Base-by-base conservation (phyloP, 805 yeast species). In the Spathaspora gorwiae region DNA sequence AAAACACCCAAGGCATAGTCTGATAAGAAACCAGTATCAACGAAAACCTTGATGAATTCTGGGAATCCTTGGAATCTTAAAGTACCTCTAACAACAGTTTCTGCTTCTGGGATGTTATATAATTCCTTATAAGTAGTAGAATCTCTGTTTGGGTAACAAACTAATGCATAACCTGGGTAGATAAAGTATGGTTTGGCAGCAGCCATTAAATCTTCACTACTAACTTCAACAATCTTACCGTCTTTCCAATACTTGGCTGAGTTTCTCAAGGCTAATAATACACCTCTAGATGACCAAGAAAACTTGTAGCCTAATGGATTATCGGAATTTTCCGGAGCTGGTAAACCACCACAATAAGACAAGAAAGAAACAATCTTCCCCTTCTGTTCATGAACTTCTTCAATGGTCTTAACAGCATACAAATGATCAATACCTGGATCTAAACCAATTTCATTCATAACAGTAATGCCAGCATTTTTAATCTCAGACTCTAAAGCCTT, bases 231-330 rank as follows among this genome's bases (percentile, higher is more conserved):
- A 54, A 88, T 69, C 63, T 88, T 68, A 61, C 97, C 97, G 62
- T 89, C 84, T 70, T 84, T 73, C 80, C 84, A 92, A 76, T 82
- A 92, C 58, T 81, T 82, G 52, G 98, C 99, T 51, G 85, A 73
- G 76, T 94, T 95, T 79, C 96, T 85, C 64, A 94, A 79, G 14
- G 99, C 99, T 60, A 94, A 79, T 62, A 94, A 73, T 36, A 94
- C 98, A 72, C 99, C 99, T 72, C 99, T 84, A 33, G 98, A 90
- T 30, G 97, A 89, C 99, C 99, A 94, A 37, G 98, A 90, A 73
- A 94, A 94, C 77, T 94, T 94, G 82, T 94, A 94, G 57, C 99
- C 99, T 65, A 94, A 78, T 47, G 99, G 99, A 74, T 94, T 94
- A 73, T 90, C 96, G 29, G 98, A 92, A 69, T 84, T 81, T 73